Conservation (phyloP, 2,329 filamentous ascomycete species). For the Botrytis hyacinthi region DNA sequence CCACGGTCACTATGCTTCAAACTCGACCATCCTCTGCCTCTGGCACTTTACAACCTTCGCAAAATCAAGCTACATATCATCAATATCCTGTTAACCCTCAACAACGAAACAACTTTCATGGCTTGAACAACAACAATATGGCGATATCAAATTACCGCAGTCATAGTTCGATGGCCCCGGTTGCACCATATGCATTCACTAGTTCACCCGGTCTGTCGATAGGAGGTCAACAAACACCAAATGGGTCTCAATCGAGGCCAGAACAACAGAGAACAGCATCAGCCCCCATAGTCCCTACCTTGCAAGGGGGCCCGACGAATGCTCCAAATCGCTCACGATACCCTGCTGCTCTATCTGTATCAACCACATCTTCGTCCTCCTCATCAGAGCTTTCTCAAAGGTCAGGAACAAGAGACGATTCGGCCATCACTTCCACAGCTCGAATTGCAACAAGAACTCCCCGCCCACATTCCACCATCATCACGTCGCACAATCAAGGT, state of each 20-base stretch:
- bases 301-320: slow-evolving; percentile 34
- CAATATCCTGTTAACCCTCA: slow-evolving; percentile 50
- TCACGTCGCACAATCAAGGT: slow-evolving; percentile 47
- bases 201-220: slow-evolving; percentile 64
- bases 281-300: slow-evolving; percentile 48
- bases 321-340: slow-evolving; percentile 44
- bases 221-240: slow-evolving; percentile 36
- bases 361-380: slow-evolving; percentile 41
- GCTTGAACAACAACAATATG: slow-evolving; percentile 50
- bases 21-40: slow-evolving; percentile 65
- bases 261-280: slow-evolving; percentile 53
- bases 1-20: slow-evolving; percentile 73
- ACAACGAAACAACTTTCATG: slow-evolving; percentile 52
- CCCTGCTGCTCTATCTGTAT: slow-evolving; percentile 52
- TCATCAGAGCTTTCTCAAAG: slow-evolving; percentile 41
- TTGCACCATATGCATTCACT: slow-evolving; percentile 76
- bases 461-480: slow-evolving; percentile 42
- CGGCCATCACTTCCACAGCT: slow-evolving; percentile 43
- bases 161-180: slow-evolving; percentile 50
- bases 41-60: slow-evolving; percentile 45
- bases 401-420: slow-evolving; percentile 53
- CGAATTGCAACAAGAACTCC: slow-evolving; percentile 29
- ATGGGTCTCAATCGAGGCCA: slow-evolving; percentile 50
- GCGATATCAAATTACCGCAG: slow-evolving; percentile 52
- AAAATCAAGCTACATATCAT: slow-evolving; percentile 40